Evolutionary conservation across 352 stramenopile genomes (phyloP), one percentile per base, ranked within the genome.

Genomic region (Blastocystis sp.): DNA sequence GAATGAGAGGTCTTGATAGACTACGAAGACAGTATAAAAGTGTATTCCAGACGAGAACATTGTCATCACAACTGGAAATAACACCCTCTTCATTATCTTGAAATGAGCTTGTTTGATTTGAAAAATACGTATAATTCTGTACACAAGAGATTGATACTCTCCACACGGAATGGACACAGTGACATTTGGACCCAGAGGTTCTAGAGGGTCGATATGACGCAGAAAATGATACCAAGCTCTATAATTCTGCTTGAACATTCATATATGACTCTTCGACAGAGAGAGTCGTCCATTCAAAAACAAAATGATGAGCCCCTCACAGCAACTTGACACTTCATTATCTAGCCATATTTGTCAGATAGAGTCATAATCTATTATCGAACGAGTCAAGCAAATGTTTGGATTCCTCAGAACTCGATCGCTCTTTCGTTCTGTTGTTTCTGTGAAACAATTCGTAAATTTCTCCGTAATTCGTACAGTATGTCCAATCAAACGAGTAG

Each of bases 1-100:
- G 50, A 50, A 84, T 84, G 3, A 84, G 43, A 7, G 73, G 73
- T 45, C 41, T 84, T 7, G 73, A 84, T 43, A 84, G 73, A 41
- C 34, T 11, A 9, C 47, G 73, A 11, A 68, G 50, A 45, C 73
- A 66, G 56, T 54, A 84, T 9, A 84, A 43, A 2, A 84, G 20
- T 3, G 47, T 11, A 45, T 66, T 84, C 73, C 73, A 84, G 23
- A 84, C 20, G 54, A 84, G 73, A 39, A 66, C 73, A 45, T 64
- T 66, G n/a, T 84, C 47, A 18, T 3, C 39, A 45, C 73, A 68
- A 54, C n/a, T 43, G 15, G 18, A 34, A 47, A 84, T 66, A 15
- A 68, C n/a, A 18, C 29, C n/a, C 26, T n/a, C 15, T 13, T 84
- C 50, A 15, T 55, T 29, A 41, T 68, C 50, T 53, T 53, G 9